Evolutionary conservation across 2,329 filamentous ascomycete species (phyloP).

Genomic region (Xylaria sp.): DNA sequence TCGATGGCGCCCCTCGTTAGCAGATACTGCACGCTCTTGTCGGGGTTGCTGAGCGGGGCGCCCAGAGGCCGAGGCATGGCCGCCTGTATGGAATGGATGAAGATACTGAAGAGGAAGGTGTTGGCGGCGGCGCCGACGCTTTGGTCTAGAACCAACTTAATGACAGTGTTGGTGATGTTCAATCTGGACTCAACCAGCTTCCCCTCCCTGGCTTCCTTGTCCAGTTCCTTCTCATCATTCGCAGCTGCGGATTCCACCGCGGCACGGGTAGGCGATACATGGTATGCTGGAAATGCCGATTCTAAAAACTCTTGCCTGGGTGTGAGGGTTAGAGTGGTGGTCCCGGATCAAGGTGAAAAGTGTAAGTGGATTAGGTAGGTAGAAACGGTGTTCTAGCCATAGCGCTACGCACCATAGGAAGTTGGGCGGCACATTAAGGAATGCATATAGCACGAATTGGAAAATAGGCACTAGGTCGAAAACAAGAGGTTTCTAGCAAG

Average conservation of each 20-base stretch:
- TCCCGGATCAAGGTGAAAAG: not conserved
- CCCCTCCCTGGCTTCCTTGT: conserved; percentile 51
- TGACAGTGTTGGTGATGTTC: conserved; percentile 71
- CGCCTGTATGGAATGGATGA: conserved; percentile 65
- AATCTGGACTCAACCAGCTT: conserved; percentile 62
- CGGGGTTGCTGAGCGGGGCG: conserved; percentile 52
- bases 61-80: conserved; percentile 56
- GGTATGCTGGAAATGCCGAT: conserved; percentile 75
- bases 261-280: conserved; percentile 55
- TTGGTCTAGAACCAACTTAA: conserved; percentile 77
- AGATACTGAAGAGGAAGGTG: conserved; percentile 65
- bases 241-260: conserved; percentile 55
- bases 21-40: conserved; percentile 48
- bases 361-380: not conserved
- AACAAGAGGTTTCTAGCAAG: conserved; percentile 65
- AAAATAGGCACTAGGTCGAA: conserved; percentile 76
- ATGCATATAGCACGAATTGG: conserved; percentile 80
- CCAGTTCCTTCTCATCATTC: conserved; percentile 56
- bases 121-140: conserved; percentile 73
- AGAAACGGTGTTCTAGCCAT: not conserved
- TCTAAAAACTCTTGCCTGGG: conserved; percentile 80
- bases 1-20: conserved; percentile 54
- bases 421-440: conserved; percentile 83
- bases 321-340: conserved; percentile 33
- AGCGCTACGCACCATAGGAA: conserved; percentile 72